A percentile compares a stretch with the other conserved stretches of the same genome.
Evolutionary conservation across 768 basidiomycete species (phyloP).

Genomic region (Polyporus arcularius): DNA sequence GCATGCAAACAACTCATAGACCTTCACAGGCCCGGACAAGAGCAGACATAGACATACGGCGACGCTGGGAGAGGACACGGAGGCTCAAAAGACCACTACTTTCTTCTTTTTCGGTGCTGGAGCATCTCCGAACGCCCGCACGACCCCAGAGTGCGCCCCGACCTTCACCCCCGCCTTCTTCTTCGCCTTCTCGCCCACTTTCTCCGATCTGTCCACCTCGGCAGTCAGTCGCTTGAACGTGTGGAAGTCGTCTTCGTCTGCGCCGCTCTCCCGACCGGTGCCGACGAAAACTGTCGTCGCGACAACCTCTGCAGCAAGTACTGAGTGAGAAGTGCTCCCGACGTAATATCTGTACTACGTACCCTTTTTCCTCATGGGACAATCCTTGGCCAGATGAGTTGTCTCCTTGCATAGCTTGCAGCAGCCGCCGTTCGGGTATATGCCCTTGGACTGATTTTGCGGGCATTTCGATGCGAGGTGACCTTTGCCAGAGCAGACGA

Average conservation of each 20-base stretch:
- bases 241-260: conserved; percentile 97
- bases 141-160: conserved; percentile 43
- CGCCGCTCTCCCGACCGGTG: conserved; percentile 57
- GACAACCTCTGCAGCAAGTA: conserved; percentile 33
- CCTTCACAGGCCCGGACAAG: not conserved
- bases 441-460: conserved; percentile 73
- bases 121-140: conserved; percentile 25
- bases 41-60: conserved; percentile 29
- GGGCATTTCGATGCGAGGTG: conserved; percentile 87
- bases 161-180: conserved; percentile 44
- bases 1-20: not conserved
- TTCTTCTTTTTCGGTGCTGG: conserved; percentile 20
- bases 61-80: not conserved
- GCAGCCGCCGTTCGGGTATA: conserved; percentile 89
- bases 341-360: conserved; percentile 39
- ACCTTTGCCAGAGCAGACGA: conserved; percentile 82
- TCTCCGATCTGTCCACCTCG: conserved; percentile 64
- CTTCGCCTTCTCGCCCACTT: conserved; percentile 44
- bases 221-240: conserved; percentile 63
- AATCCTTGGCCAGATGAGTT: conserved; percentile 84
- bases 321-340: not conserved
- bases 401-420: conserved; percentile 90
- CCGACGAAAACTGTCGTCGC: conserved; percentile 48
- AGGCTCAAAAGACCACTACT: conserved; percentile 26
- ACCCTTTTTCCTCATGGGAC: conserved; percentile 65